Base-by-base conservation (phyloP, 805 yeast species). In the Dipodascopsis uninucleata region DNA sequence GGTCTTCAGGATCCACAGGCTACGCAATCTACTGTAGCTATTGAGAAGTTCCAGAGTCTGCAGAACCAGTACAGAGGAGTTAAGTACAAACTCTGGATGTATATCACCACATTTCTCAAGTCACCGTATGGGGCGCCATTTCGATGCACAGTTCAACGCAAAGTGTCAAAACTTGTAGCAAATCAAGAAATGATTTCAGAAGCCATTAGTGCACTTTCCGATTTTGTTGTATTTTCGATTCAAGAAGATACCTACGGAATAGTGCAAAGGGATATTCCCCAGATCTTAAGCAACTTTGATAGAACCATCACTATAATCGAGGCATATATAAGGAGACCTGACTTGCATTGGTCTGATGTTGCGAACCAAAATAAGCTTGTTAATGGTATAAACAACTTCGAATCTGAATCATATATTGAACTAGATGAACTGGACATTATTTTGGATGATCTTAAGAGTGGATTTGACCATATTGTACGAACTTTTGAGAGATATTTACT, bases 211-310 rank as follows among this genome's bases (percentile, higher is more conserved):
- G 59, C 66, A 1, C 44, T 70, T 14, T 52, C 67, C 6, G 45
- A 53, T 4, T 47, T 69, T 16, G 60, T 66, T 2, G 56, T 55
- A 28, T 53, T 51, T 23, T 67, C 72, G 1, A 41, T 60, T 10
- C 52, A 55, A 5, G 74, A 69, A 39, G 74, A 69, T 48, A 47
- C 58, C 7, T 58, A 55, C 41, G 74, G 74, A 14, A 63, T 59
- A 9, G 74, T 70, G 9, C 73, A 70, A 53, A 51, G 58, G n/a
- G 68, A 68, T 18, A 63, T 69, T 32, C 66, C 68, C 5, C 50
- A 52, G 8, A 57, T 60, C 9, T 52, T 69, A 36, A 54, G 45
- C 17, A 43, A 38, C 4, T 49, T 62, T 24, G 60, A 64, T 28
- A 40, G 43, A 35, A 46, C 64, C 3, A 41, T 62, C 23, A 32